Percentiles rank a stretch among this genome's conserved stretches.
These are phyloP conservation scores for Erigeron philadelphicus DNA, from an alignment of 140 eudicot genomes.

Conservation along the genomic window DNA sequence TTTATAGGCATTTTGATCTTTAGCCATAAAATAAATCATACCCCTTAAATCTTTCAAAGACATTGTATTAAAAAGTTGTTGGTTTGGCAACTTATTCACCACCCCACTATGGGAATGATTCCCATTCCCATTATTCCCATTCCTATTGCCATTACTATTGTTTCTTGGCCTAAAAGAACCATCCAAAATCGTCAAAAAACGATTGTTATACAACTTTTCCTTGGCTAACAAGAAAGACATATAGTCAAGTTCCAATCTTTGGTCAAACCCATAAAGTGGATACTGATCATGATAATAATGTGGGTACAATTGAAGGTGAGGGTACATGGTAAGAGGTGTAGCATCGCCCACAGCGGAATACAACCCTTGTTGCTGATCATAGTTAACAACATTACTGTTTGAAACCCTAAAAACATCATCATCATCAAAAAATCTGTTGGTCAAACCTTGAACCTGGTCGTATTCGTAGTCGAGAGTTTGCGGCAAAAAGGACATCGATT, in stretches of 20 bases:
- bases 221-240: conserved; percentile 51
- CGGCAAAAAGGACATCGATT: neutral
- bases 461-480: neutral
- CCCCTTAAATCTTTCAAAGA: conserved; percentile 43
- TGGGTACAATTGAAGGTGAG: neutral
- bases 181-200: no score
- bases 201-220: conserved; percentile 27
- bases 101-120: neutral
- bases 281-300: neutral
- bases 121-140: no score
- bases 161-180: neutral
- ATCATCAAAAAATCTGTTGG: neutral
- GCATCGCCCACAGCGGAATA: conserved; percentile 27
- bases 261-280: conserved; percentile 13
- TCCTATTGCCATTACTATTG: neutral
- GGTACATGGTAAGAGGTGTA: conserved; percentile 25
- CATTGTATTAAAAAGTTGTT: conserved; percentile 2
- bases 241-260: conserved; percentile 22
- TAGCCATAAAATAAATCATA: conserved; percentile 32
- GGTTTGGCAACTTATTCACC: conserved; percentile 8
- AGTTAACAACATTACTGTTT: conserved; percentile 15
- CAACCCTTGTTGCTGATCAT: conserved; percentile 7
- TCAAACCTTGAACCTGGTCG: conserved; percentile 16
- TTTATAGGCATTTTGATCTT: conserved; percentile 44
- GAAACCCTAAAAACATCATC: conserved; percentile 23